These are phyloP conservation scores for Dactylellina sp. DNA, from an alignment of 2,329 filamentous ascomycete species.

Conservation along the genomic window DNA sequence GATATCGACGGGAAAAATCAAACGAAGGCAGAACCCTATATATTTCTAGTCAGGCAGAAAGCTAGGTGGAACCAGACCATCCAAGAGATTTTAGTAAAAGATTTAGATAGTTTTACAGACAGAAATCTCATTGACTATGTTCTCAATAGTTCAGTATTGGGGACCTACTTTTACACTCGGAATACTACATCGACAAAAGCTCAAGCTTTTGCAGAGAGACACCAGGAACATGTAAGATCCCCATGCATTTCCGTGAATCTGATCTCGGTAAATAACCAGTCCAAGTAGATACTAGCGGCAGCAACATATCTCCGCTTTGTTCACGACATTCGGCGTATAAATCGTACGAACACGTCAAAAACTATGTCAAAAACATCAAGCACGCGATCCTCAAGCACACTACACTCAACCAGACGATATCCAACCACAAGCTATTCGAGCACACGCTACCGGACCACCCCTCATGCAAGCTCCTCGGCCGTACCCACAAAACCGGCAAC, in stretches of 20 bases:
- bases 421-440: too few species aligned
- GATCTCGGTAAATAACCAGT: too few species aligned
- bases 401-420: too few species aligned
- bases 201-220: neutral
- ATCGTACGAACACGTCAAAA: neutral
- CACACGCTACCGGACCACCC: too few species aligned
- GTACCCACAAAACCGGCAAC: too few species aligned
- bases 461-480: too few species aligned
- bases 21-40: conserved; percentile 15
- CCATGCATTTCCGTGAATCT: too few species aligned
- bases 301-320: neutral
- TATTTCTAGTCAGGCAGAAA: conserved; percentile 9
- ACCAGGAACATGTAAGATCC: conserved; percentile 5
- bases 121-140: conserved; percentile 2
- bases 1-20: neutral
- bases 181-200: conserved; percentile 10
- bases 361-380: neutral
- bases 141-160: neutral
- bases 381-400: neutral
- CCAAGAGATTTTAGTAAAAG: neutral
- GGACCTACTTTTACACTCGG: conserved; percentile 27
- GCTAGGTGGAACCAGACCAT: conserved; percentile 1
- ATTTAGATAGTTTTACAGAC: conserved; percentile 1
- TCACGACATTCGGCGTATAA: neutral
- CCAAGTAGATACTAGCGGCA: neutral